Evolutionary conservation across 23 red algal species (phyloP), one percentile per base, ranked within the genome.

Genomic region (Chondrus crispus): DNA sequence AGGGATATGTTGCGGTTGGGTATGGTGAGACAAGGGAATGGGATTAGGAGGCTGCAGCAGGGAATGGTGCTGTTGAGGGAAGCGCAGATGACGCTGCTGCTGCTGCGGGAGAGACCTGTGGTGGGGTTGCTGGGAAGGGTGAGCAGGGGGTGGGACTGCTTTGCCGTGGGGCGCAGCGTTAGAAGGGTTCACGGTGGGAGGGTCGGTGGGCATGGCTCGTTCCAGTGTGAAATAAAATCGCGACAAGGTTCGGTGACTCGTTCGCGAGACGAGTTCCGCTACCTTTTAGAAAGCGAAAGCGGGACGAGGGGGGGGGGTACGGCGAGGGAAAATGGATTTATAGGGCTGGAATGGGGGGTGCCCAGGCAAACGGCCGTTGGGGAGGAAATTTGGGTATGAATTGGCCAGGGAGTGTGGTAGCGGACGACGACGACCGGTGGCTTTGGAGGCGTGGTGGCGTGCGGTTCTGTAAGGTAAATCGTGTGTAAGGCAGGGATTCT

Each of bases 191-290:
- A 32, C 60, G 60, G 60, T 66, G 60, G 60, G 60, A 32, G 60
- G 60, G 60, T 66, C 60, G 35, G 60, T 66, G 60, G 60, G 60
- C 60, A 66, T 66, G 60, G 60, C 60, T 66, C 35, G 60, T n/a
- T n/a, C 13, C 26, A 66, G 60, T 32, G 26, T 22, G 35, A 66
- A 32, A 66, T 66, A 32, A 32, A 12, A 32, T 22, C 35, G 60
- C 60, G 60, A 66, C 60, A 12, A 66, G 60, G 60, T 66, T 32
- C 7, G 60, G 60, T 66, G 18, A 66, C 60, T 66, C 60, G 60
- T 32, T 1, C 35, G 60, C 60, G 26, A 32, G 60, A n/a, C 60
- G 60, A 66, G 60, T 66, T 66, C 60, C 60, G 18, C 26, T 66
- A 66, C 60, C 60, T n/a, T 66, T 66, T 32, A 12, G 18, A 0